Conservation (phyloP, 2,329 filamentous ascomycete species). For the Pseudogymnoascus sp. region DNA sequence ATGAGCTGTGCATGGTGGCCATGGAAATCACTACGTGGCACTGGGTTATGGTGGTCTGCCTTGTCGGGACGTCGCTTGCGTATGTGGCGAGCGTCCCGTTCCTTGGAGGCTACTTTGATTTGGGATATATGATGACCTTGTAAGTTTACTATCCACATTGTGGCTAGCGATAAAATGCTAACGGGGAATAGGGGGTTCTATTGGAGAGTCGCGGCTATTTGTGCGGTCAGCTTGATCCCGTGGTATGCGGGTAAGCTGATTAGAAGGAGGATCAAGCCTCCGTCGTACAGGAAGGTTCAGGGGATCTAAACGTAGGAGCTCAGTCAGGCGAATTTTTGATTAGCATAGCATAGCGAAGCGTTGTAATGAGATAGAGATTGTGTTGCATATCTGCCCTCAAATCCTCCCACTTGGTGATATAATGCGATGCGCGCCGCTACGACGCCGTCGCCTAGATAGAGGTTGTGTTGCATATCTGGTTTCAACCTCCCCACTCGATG, state of each 20-base stretch:
- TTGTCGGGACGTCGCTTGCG: slow-evolving; percentile 73
- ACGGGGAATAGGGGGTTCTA: slow-evolving; percentile 57
- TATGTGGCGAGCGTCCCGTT: slow-evolving; percentile 81
- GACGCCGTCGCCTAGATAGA: not conserved
- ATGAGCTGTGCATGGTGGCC: slow-evolving; percentile 95
- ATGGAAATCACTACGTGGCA: slow-evolving; percentile 98
- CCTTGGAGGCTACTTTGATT: slow-evolving; percentile 78
- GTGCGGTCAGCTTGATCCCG: slow-evolving; percentile 71
- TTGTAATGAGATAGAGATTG: not conserved
- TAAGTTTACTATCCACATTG: slow-evolving; percentile 31
- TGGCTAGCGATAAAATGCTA: slow-evolving; percentile 18
- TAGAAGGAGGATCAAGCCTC: slow-evolving; percentile 75
- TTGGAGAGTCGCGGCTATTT: slow-evolving; percentile 79
- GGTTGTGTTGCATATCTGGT: no score
- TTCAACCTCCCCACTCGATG: no score
- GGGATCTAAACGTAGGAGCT: slow-evolving; percentile 35
- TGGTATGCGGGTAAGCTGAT: slow-evolving; percentile 84
- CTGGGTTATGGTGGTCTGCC: slow-evolving; percentile 75
- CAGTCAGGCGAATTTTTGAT: not conserved
- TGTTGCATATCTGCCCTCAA: not conserved
- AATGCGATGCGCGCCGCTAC: not conserved
- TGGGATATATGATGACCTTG: slow-evolving; percentile 65
- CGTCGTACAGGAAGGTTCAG: slow-evolving; percentile 90
- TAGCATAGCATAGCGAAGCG: slow-evolving; percentile 2
- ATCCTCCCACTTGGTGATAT: not conserved